Percentiles rank a stretch among this genome's conserved stretches.
phyloP scores from a whole-genome alignment of 2,329 filamentous ascomycete species.

The Alternaria burnsii region DNA sequence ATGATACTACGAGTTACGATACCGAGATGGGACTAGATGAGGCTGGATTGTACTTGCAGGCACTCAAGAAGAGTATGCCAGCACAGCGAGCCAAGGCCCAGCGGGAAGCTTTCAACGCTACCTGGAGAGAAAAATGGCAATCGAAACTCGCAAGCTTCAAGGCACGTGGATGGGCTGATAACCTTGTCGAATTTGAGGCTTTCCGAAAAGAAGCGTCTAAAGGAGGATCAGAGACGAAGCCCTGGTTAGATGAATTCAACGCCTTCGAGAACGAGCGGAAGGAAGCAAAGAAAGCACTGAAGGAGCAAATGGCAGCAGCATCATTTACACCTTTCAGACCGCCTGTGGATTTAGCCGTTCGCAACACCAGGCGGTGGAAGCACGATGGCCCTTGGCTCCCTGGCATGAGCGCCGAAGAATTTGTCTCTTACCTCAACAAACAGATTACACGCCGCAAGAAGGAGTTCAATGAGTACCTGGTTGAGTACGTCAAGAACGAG shows the following conservation, averaged over 20 bases:
- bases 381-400: slow-evolving; percentile 67
- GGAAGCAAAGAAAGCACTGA: slow-evolving; percentile 19
- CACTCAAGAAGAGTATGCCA: slow-evolving; percentile 32
- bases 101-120: slow-evolving; percentile 9
- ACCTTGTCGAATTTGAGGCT: slow-evolving; percentile 4
- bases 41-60: slow-evolving; percentile 34
- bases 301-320: slow-evolving; percentile 1
- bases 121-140: slow-evolving; percentile 18
- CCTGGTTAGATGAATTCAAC: slow-evolving; percentile 9
- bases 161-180: slow-evolving; percentile 3
- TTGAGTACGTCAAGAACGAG: slow-evolving; percentile 43
- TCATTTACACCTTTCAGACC: slow-evolving; percentile 33
- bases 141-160: slow-evolving; percentile 11
- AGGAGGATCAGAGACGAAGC: background rate
- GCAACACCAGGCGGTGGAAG: slow-evolving; percentile 59
- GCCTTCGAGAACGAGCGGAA: slow-evolving; percentile 10
- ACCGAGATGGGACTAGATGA: slow-evolving; percentile 37
- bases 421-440: slow-evolving; percentile 59
- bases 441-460: slow-evolving; percentile 50
- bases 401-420: slow-evolving; percentile 64
- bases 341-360: slow-evolving; percentile 30
- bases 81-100: slow-evolving; percentile 10
- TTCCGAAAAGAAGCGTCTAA: slow-evolving; percentile 3
- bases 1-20: slow-evolving; percentile 46
- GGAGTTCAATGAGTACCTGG: slow-evolving; percentile 44